These are phyloP conservation scores for Candida incommunis DNA, from an alignment of 805 yeast species.

Conservation along the genomic window DNA sequence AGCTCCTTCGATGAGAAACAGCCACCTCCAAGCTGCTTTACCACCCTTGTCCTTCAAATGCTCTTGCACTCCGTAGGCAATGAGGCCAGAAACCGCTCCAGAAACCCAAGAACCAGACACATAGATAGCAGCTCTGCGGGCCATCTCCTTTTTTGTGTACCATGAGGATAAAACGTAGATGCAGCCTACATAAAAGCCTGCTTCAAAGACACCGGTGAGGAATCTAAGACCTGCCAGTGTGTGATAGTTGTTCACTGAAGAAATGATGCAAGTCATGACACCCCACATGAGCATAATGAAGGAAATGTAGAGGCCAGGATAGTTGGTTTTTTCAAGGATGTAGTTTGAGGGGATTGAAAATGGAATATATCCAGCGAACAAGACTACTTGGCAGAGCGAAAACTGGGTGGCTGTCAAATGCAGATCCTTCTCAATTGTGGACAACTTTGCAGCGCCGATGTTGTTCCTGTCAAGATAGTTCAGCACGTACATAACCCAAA, in stretches of 20 bases:
- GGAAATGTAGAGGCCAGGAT: conserved; percentile 23
- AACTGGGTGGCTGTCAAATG: conserved; percentile 26
- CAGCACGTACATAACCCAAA: conserved; percentile 30
- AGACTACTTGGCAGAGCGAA: conserved; percentile 30
- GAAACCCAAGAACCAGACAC: conserved; percentile 35
- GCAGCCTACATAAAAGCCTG: conserved; percentile 35
- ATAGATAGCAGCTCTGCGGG: conserved; percentile 35
- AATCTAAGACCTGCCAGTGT: conserved; percentile 32
- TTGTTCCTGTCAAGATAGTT: conserved; percentile 33
- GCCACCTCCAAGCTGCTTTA: conserved; percentile 33
- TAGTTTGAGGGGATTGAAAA: conserved; percentile 28
- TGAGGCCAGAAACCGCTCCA: conserved; percentile 41
- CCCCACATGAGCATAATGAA: conserved; percentile 22
- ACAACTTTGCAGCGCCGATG: conserved; percentile 33
- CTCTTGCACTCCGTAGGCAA: conserved; percentile 36
- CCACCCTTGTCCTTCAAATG: conserved; percentile 34
- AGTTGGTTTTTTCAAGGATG: conserved; percentile 19
- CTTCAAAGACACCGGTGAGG: conserved; percentile 34
- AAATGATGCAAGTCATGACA: conserved; percentile 22
- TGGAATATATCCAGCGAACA: conserved; percentile 17
- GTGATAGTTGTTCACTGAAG: conserved; percentile 26
- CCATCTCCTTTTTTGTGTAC: conserved; percentile 37
- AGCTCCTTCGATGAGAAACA: conserved; percentile 35
- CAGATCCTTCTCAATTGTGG: conserved; percentile 28
- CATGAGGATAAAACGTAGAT: conserved; percentile 38